phyloP scores from a whole-genome alignment of 495 filamentous ascomycete species.

The Bacidia rubella region DNA sequence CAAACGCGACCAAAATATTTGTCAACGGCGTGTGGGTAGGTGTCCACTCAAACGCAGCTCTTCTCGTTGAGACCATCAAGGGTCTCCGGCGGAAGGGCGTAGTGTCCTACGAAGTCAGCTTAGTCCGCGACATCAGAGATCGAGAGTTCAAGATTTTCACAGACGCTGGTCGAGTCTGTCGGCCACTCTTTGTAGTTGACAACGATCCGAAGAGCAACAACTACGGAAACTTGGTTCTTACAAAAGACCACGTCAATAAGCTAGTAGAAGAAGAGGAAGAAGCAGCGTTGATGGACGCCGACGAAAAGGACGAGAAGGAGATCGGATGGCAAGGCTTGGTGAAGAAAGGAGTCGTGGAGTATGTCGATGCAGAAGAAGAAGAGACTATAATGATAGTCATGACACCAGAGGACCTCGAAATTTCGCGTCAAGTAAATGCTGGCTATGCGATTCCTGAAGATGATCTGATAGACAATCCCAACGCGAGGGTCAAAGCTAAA shows the following conservation, averaged over 20 bases:
- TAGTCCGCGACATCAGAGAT: slow-evolving; percentile 90
- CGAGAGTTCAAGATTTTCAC: slow-evolving; percentile 98
- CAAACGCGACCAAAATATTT: slow-evolving; percentile 93
- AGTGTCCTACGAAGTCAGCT: slow-evolving; percentile 78
- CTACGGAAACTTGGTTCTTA: slow-evolving; percentile 65
- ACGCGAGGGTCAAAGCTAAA: slow-evolving; percentile 73
- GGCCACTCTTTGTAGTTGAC: slow-evolving; percentile 83
- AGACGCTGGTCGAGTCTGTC: slow-evolving; percentile 85
- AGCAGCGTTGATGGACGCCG: slow-evolving; percentile 38
- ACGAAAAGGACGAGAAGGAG: slow-evolving; percentile 45
- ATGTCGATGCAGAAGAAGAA: slow-evolving; percentile 94
- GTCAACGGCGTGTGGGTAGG: slow-evolving; percentile 98
- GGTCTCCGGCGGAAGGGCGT: slow-evolving; percentile 61
- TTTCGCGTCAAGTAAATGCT: slow-evolving; percentile 47
- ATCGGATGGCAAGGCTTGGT: slow-evolving; percentile 84
- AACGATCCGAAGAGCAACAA: slow-evolving; percentile 55
- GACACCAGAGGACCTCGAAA: slow-evolving; percentile 87
- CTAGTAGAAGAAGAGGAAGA: slow-evolving; percentile 58
- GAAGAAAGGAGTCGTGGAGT: slow-evolving; percentile 72
- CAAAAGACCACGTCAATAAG: slow-evolving; percentile 59
- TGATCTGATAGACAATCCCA: slow-evolving; percentile 41
- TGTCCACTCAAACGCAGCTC: slow-evolving; percentile 66
- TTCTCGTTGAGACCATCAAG: slow-evolving; percentile 64
- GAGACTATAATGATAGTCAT: slow-evolving; percentile 98
- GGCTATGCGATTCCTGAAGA: slow-evolving; percentile 50